These are phyloP conservation scores for Alectoria sarmentosa DNA, from an alignment of 495 filamentous ascomycete species.

Conservation along the genomic window DNA sequence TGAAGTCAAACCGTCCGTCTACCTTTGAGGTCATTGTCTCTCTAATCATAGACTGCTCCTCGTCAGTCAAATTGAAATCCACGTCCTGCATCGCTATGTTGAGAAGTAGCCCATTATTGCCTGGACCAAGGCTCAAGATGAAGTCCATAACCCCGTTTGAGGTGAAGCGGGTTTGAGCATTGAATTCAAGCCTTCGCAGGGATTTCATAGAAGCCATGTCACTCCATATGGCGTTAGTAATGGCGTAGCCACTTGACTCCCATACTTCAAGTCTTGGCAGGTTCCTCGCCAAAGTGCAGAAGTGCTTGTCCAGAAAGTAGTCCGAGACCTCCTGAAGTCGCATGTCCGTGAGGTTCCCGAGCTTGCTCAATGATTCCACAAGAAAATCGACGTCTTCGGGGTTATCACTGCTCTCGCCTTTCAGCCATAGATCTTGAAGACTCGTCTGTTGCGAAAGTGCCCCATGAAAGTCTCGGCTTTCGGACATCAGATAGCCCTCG, in stretches of 20 bases:
- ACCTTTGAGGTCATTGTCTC: conserved; percentile 33
- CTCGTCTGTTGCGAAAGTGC: conserved; percentile 43
- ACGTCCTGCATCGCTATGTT: conserved; percentile 34
- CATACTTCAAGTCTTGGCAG: conserved; percentile 49
- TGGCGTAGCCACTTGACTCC: conserved; percentile 46
- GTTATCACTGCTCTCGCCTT: conserved; percentile 44
- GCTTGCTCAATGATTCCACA: conserved; percentile 39
- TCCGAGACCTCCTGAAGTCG: conserved; percentile 48
- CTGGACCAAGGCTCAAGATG: conserved; percentile 35
- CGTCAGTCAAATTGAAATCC: conserved; percentile 31
- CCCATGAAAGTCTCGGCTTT: conserved; percentile 43
- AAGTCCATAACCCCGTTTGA: conserved; percentile 40
- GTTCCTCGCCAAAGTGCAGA: conserved; percentile 42
- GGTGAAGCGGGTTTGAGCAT: conserved; percentile 43
- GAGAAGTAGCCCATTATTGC: conserved; percentile 34
- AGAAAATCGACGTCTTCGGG: conserved; percentile 41
- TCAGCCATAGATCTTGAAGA: conserved; percentile 41
- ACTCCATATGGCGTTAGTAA: conserved; percentile 46
- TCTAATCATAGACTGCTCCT: conserved; percentile 33
- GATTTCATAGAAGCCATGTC: conserved; percentile 33
- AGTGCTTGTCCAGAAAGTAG: conserved; percentile 43
- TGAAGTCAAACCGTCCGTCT: conserved; percentile 40
- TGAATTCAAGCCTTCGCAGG: conserved; percentile 42
- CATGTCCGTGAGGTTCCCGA: conserved; percentile 44
- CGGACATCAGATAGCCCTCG: conserved; percentile 39